Conservation (phyloP, 495 filamentous ascomycete species). For the Hypoxylon fuscum region DNA sequence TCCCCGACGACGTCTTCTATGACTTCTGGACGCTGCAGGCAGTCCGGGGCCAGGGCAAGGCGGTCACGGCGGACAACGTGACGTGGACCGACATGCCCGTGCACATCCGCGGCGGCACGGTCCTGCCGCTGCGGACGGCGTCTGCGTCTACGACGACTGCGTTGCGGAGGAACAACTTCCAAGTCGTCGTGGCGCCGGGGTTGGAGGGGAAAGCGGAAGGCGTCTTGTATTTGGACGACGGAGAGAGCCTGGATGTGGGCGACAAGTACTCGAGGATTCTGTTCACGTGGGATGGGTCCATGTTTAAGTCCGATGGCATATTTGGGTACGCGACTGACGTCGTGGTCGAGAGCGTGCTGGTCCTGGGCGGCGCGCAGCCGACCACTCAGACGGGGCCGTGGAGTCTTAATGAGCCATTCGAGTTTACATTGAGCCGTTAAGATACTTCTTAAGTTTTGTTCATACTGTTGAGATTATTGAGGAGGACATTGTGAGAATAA, state of each 20-base stretch:
- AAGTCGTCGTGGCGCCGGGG: conserved; percentile 72
- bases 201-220: conserved; percentile 49
- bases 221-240: conserved; percentile 68
- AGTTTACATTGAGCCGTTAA: conserved; percentile 15
- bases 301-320: conserved; percentile 57
- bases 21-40: conserved; percentile 72
- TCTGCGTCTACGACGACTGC: conserved; percentile 75
- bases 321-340: conserved; percentile 59
- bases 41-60: conserved; percentile 63
- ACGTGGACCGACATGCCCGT: conserved; percentile 75
- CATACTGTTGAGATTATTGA: too few species aligned
- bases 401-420: conserved; percentile 28
- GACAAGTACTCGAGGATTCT: conserved; percentile 54
- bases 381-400: conserved; percentile 22
- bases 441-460: too few species aligned
- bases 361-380: conserved; percentile 50
- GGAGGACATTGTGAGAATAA: too few species aligned
- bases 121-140: conserved; percentile 69
- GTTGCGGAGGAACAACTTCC: conserved; percentile 70
- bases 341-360: conserved; percentile 59
- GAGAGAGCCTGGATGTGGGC: conserved; percentile 63
- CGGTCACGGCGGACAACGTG: conserved; percentile 61
- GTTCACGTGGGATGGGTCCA: conserved; percentile 57
- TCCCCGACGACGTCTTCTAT: conserved; percentile 79
- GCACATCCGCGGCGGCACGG: conserved; percentile 72